These are phyloP conservation scores for Scedosporium apiospermum DNA, from an alignment of 2,329 filamentous ascomycete species.

Conservation along the genomic window DNA sequence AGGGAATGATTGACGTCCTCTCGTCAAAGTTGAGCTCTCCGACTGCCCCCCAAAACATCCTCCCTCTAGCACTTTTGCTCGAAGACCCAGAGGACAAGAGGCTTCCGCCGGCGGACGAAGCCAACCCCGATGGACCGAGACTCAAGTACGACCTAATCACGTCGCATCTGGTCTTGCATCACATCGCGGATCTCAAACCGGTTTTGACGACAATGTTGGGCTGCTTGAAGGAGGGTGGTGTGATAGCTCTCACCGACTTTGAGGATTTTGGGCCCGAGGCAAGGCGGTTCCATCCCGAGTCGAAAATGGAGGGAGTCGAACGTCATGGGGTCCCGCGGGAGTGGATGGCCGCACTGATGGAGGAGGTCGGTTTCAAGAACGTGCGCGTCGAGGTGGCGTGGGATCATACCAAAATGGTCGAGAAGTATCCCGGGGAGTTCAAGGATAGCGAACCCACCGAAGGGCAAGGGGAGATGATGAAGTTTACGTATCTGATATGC, in stretches of 20 bases:
- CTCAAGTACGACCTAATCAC: conserved; percentile 40
- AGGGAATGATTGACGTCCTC: conserved; percentile 45
- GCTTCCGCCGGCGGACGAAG: conserved; percentile 24
- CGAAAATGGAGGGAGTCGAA: conserved; percentile 43
- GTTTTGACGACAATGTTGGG: conserved; percentile 35
- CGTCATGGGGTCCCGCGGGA: conserved; percentile 37
- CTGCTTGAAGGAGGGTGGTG: conserved; percentile 36
- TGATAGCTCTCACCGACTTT: conserved; percentile 45
- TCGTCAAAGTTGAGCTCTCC: conserved; percentile 27
- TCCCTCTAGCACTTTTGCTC: conserved; percentile 34
- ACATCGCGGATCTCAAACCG: conserved; percentile 34
- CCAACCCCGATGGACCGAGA: conserved; percentile 16
- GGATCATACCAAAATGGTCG: conserved; percentile 38
- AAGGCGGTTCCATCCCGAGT: conserved; percentile 39
- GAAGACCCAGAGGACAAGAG: conserved; percentile 36
- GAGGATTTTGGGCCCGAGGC: conserved; percentile 45
- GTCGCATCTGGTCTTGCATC: conserved; percentile 45
- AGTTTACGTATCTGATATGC: conserved; percentile 29
- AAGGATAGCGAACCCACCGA: conserved; percentile 20
- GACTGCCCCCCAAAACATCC: conserved; percentile 28
- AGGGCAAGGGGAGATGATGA: conserved; percentile 18
- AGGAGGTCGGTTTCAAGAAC: conserved; percentile 24
- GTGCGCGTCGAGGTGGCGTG: conserved; percentile 37
- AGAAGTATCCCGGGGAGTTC: conserved; percentile 33
- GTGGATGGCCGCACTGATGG: conserved; percentile 29